A percentile compares a stretch with the other conserved stretches of the same genome.
Conservation (phyloP, 208 protist genomes). For the Leishmania tarentolae region DNA sequence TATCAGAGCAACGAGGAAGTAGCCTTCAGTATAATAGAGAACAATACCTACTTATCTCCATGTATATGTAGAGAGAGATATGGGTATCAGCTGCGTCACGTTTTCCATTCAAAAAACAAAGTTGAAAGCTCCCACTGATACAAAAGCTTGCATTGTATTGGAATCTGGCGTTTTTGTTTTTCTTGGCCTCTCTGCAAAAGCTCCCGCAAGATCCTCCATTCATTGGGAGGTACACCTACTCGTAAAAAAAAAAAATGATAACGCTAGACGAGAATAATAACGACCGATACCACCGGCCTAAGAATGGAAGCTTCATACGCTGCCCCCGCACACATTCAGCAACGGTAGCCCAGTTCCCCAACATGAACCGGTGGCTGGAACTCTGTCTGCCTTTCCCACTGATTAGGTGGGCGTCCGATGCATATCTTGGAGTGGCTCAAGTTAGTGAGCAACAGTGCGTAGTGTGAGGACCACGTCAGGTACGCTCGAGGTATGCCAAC, state of each 20-base stretch:
- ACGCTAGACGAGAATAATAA: no score
- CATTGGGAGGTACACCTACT: background rate
- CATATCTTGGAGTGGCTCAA: no score
- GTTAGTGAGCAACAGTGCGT: no score
- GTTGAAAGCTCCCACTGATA: background rate
- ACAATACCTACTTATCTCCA: no score
- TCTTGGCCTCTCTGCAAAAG: background rate
- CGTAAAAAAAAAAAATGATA: background rate
- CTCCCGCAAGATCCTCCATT: background rate
- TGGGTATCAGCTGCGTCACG: background rate
- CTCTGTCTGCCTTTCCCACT: no score
- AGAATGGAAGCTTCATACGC: background rate
- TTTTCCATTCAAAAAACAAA: background rate
- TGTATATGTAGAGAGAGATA: background rate
- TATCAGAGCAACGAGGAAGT: no score
- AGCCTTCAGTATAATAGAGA: no score
- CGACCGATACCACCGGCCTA: background rate
- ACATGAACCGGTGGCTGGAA: no score
- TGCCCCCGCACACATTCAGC: background rate
- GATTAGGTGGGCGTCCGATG: no score
- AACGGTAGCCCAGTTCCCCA: background rate
- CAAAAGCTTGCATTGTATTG: background rate
- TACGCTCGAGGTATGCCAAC: no score
- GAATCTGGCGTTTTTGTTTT: no score
- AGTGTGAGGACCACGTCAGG: no score